Evolutionary conservation across 805 yeast species (phyloP), one percentile per base, ranked within the genome.

Genomic region (Metschnikowia corniflorae): DNA sequence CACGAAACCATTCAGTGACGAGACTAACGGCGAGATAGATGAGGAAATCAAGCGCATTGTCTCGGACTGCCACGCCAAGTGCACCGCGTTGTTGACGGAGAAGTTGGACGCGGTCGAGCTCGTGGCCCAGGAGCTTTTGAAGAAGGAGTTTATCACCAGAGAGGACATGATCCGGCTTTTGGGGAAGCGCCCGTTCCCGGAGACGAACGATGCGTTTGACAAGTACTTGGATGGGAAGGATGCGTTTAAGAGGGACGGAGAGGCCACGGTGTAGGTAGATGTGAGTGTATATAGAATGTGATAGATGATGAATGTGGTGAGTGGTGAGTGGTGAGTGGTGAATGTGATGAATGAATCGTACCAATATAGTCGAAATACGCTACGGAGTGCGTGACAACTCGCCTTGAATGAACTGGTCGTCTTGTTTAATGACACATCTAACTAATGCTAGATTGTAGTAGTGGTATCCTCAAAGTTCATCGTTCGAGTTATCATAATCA

Each of bases 121-220:
- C 44, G 89, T 94, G 26, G 98, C 98, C 1, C 82, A 89, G 58
- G 87, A 86, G 51, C 70, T 93, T 44, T 73, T 91, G 53, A 63
- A 72, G 37, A 88, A 91, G 60, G 99, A 93, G 61, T 95, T 87
- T 12, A 73, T 93, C 18, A 86, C 96, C 4, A 78, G 98, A 60
- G 94, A 86, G 51, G 98, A 93, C 56, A 87, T 93, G 94, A 80
- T 89, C 40, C 72, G 85, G 35, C 58, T 93, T 35, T 64, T 93
- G 31, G 99, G 99, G 9, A 83, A 83, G 58, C 75, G 99, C 44
- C 96, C 96, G 9, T 93, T 83, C 72, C 82, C 86, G 16, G 96
- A 88, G 57, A 80, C 77, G 46, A 88, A 86, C 54, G 96, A 86
- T 50, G 96, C 95, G 4, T 87, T 88, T 61, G 87, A 86, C 61